Evolutionary conservation across 225 moss, liverwort and hornwort species (phyloP).

Genomic region (Bryoerythrophyllum caledonicum): DNA sequence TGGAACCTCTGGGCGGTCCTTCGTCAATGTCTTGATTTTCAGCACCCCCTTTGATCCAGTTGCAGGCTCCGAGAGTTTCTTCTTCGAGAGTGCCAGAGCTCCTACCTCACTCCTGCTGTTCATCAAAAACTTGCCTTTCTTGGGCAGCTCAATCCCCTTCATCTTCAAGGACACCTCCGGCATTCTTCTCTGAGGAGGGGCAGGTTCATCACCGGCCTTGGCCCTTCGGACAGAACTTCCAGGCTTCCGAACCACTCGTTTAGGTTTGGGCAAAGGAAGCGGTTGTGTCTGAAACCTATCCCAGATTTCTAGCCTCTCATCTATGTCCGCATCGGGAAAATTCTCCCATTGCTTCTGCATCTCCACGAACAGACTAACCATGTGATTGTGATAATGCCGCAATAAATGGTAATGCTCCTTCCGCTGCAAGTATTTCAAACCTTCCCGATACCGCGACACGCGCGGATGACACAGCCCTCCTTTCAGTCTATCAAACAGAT

Average conservation of each 20-base stretch:
- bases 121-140: slow-evolving; percentile 40
- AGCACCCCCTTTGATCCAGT: slow-evolving; percentile 58
- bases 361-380: slow-evolving; percentile 77
- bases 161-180: slow-evolving; percentile 39
- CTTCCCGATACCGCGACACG: slow-evolving; percentile 73
- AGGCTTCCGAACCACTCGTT: slow-evolving; percentile 55
- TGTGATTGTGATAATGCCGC: slow-evolving; percentile 80
- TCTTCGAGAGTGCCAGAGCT: slow-evolving; percentile 40
- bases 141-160: slow-evolving; percentile 43
- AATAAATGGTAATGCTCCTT: slow-evolving; percentile 81
- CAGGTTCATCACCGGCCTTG: slow-evolving; percentile 45
- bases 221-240: slow-evolving; percentile 46
- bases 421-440: slow-evolving; percentile 76
- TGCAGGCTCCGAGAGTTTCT: slow-evolving; percentile 42
- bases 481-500: slow-evolving; percentile 70
- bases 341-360: slow-evolving; percentile 85
- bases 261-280: slow-evolving; percentile 55
- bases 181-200: slow-evolving; percentile 39
- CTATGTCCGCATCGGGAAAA: slow-evolving; percentile 66
- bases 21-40: slow-evolving; percentile 47
- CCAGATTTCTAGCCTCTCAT: slow-evolving; percentile 74
- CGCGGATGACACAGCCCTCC: slow-evolving; percentile 82
- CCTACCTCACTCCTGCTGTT: slow-evolving; percentile 48
- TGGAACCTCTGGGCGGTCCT: slow-evolving; percentile 44
- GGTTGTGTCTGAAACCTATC: slow-evolving; percentile 59